These are phyloP conservation scores for Heterobasidion occidentale DNA, from an alignment of 1,284 basidiomycete genomes.

Conservation along the genomic window DNA sequence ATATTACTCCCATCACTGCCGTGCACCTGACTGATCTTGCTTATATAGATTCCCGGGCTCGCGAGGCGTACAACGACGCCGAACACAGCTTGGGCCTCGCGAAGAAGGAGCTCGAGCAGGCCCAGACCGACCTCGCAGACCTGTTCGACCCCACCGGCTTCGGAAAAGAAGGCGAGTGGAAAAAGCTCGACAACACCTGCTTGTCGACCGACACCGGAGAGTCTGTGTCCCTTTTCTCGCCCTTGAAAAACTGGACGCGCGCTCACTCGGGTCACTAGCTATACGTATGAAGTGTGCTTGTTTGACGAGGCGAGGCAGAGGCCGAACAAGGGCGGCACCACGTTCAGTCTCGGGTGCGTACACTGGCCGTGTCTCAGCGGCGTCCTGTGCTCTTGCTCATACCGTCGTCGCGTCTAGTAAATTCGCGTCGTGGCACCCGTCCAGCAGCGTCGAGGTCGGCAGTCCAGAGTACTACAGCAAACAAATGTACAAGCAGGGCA, in stretches of 20 bases:
- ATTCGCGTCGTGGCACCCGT: conserved; percentile 73
- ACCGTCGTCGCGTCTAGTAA: conserved; percentile 34
- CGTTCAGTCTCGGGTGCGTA: conserved; percentile 80
- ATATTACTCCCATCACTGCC: neutral
- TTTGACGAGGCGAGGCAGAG: conserved; percentile 88
- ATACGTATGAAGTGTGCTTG: conserved; percentile 95
- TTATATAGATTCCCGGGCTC: conserved; percentile 50
- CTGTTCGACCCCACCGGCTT: conserved; percentile 63
- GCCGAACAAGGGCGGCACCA: conserved; percentile 73
- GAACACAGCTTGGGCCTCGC: conserved; percentile 42
- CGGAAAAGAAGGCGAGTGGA: conserved; percentile 88
- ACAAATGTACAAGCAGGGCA: conserved; percentile 77
- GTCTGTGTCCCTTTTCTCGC: conserved; percentile 37
- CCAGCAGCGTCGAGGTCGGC: conserved; percentile 44
- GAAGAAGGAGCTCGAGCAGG: conserved; percentile 39
- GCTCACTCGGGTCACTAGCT: conserved; percentile 37
- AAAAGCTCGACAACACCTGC: conserved; percentile 84
- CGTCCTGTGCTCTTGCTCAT: neutral
- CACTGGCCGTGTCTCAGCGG: neutral
- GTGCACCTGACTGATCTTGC: neutral
- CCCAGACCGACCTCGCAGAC: conserved; percentile 47
- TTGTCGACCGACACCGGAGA: conserved; percentile 83
- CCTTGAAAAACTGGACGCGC: neutral
- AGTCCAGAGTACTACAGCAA: conserved; percentile 71
- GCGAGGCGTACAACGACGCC: conserved; percentile 55